Evolutionary conservation across 768 basidiomycete genomes (phyloP), one percentile per base, ranked within the genome.

Genomic region (Phlebiopsis flavidoalba): DNA sequence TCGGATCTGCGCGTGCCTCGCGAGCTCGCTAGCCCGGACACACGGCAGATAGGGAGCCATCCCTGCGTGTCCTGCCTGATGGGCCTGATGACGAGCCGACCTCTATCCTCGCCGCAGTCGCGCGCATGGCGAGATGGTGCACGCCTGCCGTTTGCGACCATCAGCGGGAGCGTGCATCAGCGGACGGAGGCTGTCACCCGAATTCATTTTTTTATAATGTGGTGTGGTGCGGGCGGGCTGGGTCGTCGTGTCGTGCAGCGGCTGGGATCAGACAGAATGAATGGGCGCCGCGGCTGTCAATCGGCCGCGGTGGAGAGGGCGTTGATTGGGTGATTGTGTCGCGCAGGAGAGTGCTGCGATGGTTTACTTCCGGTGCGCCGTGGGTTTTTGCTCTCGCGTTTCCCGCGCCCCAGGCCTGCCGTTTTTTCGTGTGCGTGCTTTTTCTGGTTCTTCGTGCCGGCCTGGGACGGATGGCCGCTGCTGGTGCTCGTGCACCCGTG

Each of bases 241-340:
- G 21, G 45, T 45, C 36, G 55, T 22, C 8, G 17, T 15, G 21
- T n/a, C 37, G 55, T 8, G 45, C 12, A 43, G 22, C 19, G 52
- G 43, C 51, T 53, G 43, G 59, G 59, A 60, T 51, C 58, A 53
- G 51, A 51, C 40, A 24, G 49, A 33, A 46, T 14, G 57, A 49
- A 46, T 55, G 59, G 21, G 31, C 40, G n/a, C n/a, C n/a, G 43
- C 46, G 59, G 36, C 51, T 53, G 58, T 47, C 49, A 54, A 40
- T 43, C 40, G 40, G 40, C 17, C 26, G 50, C 5, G 51, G 52
- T 43, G 59, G 36, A 37, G 43, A 26, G 58, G 14, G 52, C 36
- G 52, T n/a, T 53, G 43, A 43, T 43, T 40, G 49, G 47, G 47
- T 60, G 59, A 60, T 60, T 60, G 59, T 53, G 59, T 60, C 59